Base-by-base conservation (phyloP, 495 filamentous ascomycete genomes). In the Physcia stellaris region DNA sequence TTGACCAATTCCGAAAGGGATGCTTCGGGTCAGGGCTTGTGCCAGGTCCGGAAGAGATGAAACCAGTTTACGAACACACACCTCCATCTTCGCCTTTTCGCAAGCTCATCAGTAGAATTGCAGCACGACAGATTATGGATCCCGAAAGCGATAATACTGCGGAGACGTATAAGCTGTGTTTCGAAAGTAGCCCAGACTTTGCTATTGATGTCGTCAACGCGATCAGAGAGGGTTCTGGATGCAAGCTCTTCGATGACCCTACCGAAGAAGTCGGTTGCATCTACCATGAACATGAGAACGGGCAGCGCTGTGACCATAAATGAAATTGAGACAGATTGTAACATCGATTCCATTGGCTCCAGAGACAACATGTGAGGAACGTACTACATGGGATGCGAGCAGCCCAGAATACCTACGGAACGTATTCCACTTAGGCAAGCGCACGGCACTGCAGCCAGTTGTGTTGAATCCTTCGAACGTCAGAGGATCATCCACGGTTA, bases 81-180 rank as follows among this genome's bases (percentile, higher is more conserved):
- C 51, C 60, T 6, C 30, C 46, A 10, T 54, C 46, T 2, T 61
- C 54, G 11, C 60, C 62, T 0, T 67, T 66, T 35, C 52, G 64
- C 18, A 50, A 53, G 37, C 52, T 68, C 26, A 61, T 68, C 52
- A 62, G 58, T 20, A 50, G 52, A 41, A 68, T 68, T 30, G 64
- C 64, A 13, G 64, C 64, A 7, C 46, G 64, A 9, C 64, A 68
- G 52, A 64, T 67, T 32, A 68, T 68, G 64, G 64, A 66, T 37
- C 64, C 64, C 0, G 64, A 62, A 9, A 56, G 47, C 35, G 52
- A 64, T 23, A 54, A 54, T 22, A 59, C 65, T 46, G 62, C 60
- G 10, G 49, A 52, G 20, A 52, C 38, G 0, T 68, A 68, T 38
- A 53, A 55, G 28, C 39, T 48, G 18, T 66, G 62, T 33, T 66